Conservation (phyloP, 2,329 filamentous ascomycete genomes). For the Incumbomyces lentus region DNA sequence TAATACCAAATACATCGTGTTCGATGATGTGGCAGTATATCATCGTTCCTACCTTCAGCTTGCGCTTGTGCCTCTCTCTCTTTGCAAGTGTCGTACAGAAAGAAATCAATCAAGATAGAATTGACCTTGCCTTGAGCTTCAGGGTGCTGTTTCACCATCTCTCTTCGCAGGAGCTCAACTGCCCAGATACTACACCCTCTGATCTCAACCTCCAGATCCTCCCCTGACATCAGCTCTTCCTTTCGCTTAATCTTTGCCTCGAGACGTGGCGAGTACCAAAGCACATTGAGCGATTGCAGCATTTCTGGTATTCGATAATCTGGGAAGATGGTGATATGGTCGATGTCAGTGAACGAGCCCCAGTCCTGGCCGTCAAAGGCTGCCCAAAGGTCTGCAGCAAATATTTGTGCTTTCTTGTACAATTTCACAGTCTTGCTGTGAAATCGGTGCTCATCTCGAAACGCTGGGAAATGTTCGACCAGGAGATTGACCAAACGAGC, state of each 20-base stretch:
- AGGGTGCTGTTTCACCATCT: conserved; percentile 66
- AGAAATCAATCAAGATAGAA: conserved; percentile 92
- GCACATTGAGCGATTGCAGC: conserved; percentile 67
- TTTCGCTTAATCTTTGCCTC: conserved; percentile 58
- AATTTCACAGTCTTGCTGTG: conserved; percentile 67
- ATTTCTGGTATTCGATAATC: conserved; percentile 97
- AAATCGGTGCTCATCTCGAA: conserved; percentile 69
- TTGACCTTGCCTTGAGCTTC: conserved; percentile 45
- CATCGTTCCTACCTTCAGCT: conserved; percentile 27
- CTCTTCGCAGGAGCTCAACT: conserved; percentile 73
- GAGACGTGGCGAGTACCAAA: conserved; percentile 74
- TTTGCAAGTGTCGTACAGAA: conserved; percentile 91
- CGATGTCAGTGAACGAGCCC: conserved; percentile 79
- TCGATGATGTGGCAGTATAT: conserved; percentile 33
- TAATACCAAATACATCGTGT: conserved; percentile 21
- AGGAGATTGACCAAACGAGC: conserved; percentile 77
- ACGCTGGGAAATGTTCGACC: conserved; percentile 62
- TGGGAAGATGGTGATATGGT: conserved; percentile 97
- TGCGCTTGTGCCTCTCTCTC: conserved; percentile 56
- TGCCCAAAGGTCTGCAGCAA: conserved; percentile 93
- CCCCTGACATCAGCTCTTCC: conserved; percentile 58
- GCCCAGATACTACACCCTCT: conserved; percentile 94
- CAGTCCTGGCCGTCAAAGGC: conserved; percentile 75
- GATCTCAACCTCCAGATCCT: conserved; percentile 74
- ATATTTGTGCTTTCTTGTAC: conserved; percentile 89